Percentiles rank a stretch among this genome's conserved stretches.
Evolutionary conservation across 257 asterid genomes (phyloP).

Genomic region (Cinchona pubescens): DNA sequence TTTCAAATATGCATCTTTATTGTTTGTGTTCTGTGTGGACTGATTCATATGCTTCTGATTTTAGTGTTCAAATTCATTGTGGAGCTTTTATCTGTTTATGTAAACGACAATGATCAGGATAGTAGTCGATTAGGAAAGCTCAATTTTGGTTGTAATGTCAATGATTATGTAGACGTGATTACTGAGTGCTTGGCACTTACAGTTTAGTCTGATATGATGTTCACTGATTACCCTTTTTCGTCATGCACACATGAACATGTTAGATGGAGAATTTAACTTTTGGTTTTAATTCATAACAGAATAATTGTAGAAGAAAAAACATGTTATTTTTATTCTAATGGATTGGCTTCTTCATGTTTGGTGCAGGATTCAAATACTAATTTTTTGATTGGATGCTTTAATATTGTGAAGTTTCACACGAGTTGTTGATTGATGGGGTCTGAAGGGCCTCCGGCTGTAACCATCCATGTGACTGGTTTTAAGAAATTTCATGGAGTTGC

Average conservation of each 20-base stretch:
- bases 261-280: background rate
- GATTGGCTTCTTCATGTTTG: constrained; percentile 3
- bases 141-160: background rate
- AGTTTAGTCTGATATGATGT: background rate
- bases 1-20: background rate
- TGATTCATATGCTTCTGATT: background rate
- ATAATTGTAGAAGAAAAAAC: background rate
- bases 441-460: constrained; percentile 87
- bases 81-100: too few species aligned
- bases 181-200: background rate
- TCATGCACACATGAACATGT: background rate
- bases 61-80: background rate
- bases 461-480: constrained; percentile 86
- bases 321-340: background rate
- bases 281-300: background rate
- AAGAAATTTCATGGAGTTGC: constrained; percentile 92
- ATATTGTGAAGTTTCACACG: constrained; percentile 15
- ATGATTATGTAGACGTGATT: background rate
- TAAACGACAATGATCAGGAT: background rate
- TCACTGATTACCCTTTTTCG: too few species aligned
- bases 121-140: too few species aligned
- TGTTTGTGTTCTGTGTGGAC: background rate
- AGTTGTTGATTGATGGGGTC: constrained; percentile 73
- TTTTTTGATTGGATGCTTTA: constrained; percentile 31
- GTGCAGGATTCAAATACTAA: constrained; percentile 15